Base-by-base conservation (phyloP, 2,329 filamentous ascomycete genomes). In the Clonostachys chloroleuca region DNA sequence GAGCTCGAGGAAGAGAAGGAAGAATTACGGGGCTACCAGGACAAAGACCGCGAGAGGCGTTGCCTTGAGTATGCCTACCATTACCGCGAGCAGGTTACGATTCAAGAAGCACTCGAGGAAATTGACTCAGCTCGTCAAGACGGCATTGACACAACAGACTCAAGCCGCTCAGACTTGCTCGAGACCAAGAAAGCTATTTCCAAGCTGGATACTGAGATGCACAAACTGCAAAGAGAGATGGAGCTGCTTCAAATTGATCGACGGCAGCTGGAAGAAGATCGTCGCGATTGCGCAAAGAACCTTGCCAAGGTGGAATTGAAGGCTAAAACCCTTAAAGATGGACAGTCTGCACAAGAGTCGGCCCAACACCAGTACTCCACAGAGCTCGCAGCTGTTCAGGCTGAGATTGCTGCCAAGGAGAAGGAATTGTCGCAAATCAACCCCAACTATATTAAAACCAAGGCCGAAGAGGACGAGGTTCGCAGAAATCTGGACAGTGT, bases 1-100 rank as follows among this genome's bases (percentile, higher is more conserved):
- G 94, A 99, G 66, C 76, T 99, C 0, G 94, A 99, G 65, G 92
- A 96, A 63, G 94, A 99, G 67, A 97, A 97, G 65, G 91, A 96
- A 60, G 95, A 99, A 66, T 75, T 99, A 37, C 84, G 91, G 42
- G 91, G 86, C 8, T 99, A 92, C 62, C 94, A 97, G 65, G 91
- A 96, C 51, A 96, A 95, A 64, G 94, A 99, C 58, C 84, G 88
- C 49, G 92, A 99, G 66, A 83, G 91, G 49, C 80, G 92, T 54
- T 96, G 92, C 63, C 76, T 99, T 42, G 90, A 97, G 65, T 97
- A 97, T 62, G 94, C 92, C 1, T 92, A 96, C 58, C 91, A 96
- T 66, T 86, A 94, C 56, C 86, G 89, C 51, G 90, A 96, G 59
- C 91, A 97, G 62, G 80, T 86, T 16, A 86, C 87, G 18, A 83